Base-by-base conservation (phyloP, 2,329 filamentous ascomycete species). In the Aspergillus neoniger region DNA sequence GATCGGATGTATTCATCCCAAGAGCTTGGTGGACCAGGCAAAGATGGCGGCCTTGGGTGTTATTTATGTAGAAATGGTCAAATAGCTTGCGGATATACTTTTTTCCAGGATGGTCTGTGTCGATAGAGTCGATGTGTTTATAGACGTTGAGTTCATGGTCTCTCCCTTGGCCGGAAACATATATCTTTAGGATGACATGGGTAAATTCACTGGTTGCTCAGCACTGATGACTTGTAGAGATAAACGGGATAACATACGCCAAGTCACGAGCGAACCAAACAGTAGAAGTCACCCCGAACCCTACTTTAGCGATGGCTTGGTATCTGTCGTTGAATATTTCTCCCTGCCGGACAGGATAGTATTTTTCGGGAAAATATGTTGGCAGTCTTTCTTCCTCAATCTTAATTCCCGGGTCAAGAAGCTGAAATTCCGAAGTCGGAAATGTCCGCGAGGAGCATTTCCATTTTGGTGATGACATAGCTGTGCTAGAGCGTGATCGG, bases 1-100 rank as follows among this genome's bases (percentile, higher is more conserved):
- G n/a, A 9, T 62, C 50, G 36, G 28, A 28, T 48, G 57, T 38
- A 49, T 51, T 68, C 9, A 67, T 62, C 25, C 66, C 65, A 1
- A 67, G 57, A 4, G 52, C 58, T 36, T 69, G 58, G 43, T 70
- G 65, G 44, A 71, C 69, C 49, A 71, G 65, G 36, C 67, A 70
- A 9, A 65, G 49, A 55, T 67, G 62, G 21, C 23, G 47, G 10
- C 66, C 67, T 21, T 61, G 51, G 17, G 67, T 65, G 5, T 68
- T 66, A 2, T 55, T 3, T 6, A 69, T 49, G 2, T 21, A 17
- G 41, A 71, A 71, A 17, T 63, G 54, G 14, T 63, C 61, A 36
- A 68, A 19, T 1, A 71, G 47, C 25, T 62, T 58, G 36, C 67
- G 67, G 51, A 68, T 61, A 23, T 60, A 64, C 4, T 51, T 61